Evolutionary conservation across 108 stramenopile genomes (phyloP).

Genomic region (Discostella pseudostelligera): DNA sequence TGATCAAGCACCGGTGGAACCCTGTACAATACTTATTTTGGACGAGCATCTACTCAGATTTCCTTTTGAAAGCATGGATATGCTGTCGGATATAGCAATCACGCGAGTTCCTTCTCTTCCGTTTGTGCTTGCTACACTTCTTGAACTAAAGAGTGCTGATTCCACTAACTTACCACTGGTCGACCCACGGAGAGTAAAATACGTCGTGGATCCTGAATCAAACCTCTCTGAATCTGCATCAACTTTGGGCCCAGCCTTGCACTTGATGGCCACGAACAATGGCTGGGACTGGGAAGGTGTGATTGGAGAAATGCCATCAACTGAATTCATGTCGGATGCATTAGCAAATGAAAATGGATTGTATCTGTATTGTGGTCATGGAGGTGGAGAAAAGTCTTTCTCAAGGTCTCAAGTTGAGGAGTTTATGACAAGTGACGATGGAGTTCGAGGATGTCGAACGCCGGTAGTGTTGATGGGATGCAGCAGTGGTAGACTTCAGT

Average conservation of each 20-base stretch:
- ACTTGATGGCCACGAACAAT: conserved; percentile 34
- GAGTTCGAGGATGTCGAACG: conserved; percentile 45
- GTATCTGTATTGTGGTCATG: conserved; percentile 95
- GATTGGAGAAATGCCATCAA: conserved; percentile 64
- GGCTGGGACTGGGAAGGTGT: conserved; percentile 79
- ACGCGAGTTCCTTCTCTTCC: conserved; percentile 87
- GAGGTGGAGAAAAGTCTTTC: conserved; percentile 87
- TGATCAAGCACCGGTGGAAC: conserved; percentile 10
- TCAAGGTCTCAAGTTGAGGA: conserved; percentile 69
- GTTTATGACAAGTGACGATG: conserved; percentile 39
- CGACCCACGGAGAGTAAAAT: conserved; percentile 61
- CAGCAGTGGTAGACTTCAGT: conserved; percentile 87
- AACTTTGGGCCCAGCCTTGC: conserved; percentile 68
- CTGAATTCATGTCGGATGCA: conserved; percentile 51
- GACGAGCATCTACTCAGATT: conserved; percentile 93
- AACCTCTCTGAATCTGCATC: conserved; percentile 82
- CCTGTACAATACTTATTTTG: conserved; percentile 75
- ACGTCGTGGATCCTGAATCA: conserved; percentile 91
- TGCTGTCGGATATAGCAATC: conserved; percentile 65
- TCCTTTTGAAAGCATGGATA: conserved; percentile 92
- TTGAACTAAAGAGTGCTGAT: conserved; percentile 28
- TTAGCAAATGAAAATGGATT: conserved; percentile 62
- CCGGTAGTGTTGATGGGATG: conserved; percentile 96
- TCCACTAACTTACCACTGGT: conserved; percentile 16
- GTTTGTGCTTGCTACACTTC: conserved; percentile 73